phyloP scores from a whole-genome alignment of 2,329 filamentous ascomycete species.

The Aspergillus nomiae region DNA sequence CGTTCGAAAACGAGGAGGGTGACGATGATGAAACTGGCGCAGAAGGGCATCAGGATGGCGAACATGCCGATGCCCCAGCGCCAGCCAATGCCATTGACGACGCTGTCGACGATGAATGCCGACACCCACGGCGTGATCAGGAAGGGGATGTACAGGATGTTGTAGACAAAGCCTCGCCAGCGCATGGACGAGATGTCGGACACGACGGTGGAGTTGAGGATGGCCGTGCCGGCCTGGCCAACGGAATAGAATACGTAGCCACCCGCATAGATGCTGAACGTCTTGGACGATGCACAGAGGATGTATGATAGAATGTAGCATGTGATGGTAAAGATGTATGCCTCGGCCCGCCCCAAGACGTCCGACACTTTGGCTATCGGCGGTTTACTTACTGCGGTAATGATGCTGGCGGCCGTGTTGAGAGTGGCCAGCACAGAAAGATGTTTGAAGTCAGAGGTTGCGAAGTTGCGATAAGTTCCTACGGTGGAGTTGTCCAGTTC shows the following conservation, averaged over 20 bases:
- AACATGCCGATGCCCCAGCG: constrained; percentile 50
- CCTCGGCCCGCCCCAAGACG: constrained; percentile 44
- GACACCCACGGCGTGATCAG: constrained; percentile 46
- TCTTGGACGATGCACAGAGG: constrained; percentile 38
- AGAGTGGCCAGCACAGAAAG: constrained; percentile 39
- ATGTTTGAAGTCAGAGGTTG: constrained; percentile 41
- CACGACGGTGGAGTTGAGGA: constrained; percentile 46
- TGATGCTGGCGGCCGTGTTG: constrained; percentile 40
- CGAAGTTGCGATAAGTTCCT: constrained; percentile 45
- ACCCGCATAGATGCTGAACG: constrained; percentile 40
- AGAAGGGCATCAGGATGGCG: constrained; percentile 45
- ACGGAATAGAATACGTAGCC: constrained; percentile 41
- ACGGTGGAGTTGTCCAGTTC: constrained; percentile 42
- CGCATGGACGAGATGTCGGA: constrained; percentile 46
- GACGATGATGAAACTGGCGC: constrained; percentile 38
- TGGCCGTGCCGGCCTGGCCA: constrained; percentile 42
- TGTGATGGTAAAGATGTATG: constrained; percentile 37
- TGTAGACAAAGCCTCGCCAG: constrained; percentile 43
- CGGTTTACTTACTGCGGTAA: constrained; percentile 44
- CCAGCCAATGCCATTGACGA: constrained; percentile 46
- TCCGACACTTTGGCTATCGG: constrained; percentile 48
- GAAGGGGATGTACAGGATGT: constrained; percentile 43
- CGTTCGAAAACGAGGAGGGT: constrained; percentile 42
- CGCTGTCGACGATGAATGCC: constrained; percentile 45
- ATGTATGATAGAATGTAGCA: constrained; percentile 43